Conservation (phyloP, 2,329 filamentous ascomycete species). For the Nigrospora sphaerica region DNA sequence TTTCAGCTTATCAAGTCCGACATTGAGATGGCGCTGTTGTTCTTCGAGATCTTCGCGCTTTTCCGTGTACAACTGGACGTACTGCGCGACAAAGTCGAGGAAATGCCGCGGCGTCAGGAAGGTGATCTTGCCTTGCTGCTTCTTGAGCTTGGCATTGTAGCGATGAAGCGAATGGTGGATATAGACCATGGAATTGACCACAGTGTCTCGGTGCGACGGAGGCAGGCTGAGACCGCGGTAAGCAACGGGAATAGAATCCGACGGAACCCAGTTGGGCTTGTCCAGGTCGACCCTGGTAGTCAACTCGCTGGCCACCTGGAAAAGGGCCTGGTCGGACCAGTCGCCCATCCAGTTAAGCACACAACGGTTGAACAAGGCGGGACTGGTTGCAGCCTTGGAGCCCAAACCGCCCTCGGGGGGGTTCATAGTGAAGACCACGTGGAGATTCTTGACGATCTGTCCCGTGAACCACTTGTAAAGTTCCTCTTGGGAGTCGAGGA, state of each 20-base stretch:
- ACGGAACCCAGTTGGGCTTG: conserved; percentile 74
- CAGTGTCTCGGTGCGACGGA: conserved; percentile 80
- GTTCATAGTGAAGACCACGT: conserved; percentile 99
- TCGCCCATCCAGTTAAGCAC: conserved; percentile 99
- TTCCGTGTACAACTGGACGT: conserved; percentile 94
- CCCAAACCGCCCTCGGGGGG: conserved; percentile 91
- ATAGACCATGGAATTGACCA: conserved; percentile 98
- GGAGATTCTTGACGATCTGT: conserved; percentile 97
- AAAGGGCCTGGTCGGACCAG: conserved; percentile 98
- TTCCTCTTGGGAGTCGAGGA: conserved; percentile 96
- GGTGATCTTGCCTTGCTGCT: conserved; percentile 87
- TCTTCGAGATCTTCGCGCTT: conserved; percentile 98
- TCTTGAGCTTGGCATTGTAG: conserved; percentile 82
- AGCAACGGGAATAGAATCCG: conserved; percentile 86
- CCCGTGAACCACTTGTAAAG: conserved; percentile 99
- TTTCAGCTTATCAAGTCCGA: conserved; percentile 92
- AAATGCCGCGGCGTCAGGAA: conserved; percentile 96
- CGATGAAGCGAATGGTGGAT: conserved; percentile 90
- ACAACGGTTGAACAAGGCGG: conserved; percentile 97
- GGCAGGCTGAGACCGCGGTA: conserved; percentile 81
- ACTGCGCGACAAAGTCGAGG: conserved; percentile 95
- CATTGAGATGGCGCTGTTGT: conserved; percentile 95
- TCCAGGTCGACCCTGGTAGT: conserved; percentile 96
- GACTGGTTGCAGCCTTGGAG: conserved; percentile 94
- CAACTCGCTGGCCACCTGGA: conserved; percentile 93